Percentiles rank a stretch among this genome's conserved stretches.
phyloP scores from a whole-genome alignment of 805 yeast species.

The Komagataella mondaviorum region DNA sequence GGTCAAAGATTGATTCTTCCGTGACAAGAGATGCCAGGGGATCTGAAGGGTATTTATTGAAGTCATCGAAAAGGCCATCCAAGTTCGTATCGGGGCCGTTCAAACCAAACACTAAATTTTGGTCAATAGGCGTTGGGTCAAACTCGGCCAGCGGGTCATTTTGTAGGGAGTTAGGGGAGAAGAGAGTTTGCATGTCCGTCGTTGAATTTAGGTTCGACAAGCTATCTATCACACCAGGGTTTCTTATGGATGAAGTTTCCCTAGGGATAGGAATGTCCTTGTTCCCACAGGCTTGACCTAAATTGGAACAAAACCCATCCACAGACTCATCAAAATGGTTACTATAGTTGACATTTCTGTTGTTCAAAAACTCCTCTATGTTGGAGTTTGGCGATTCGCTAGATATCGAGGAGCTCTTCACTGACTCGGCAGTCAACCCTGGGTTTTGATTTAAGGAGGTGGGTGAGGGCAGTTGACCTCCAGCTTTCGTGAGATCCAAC shows the following conservation, averaged over 20 bases:
- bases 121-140: constrained; percentile 35
- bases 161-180: not conserved
- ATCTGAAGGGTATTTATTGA: constrained; percentile 11
- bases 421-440: not conserved
- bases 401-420: constrained; percentile 1
- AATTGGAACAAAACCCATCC: constrained; percentile 60
- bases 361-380: not conserved
- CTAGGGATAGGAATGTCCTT: constrained; percentile 54
- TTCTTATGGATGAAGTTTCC: constrained; percentile 2
- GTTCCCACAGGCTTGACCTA: constrained; percentile 77
- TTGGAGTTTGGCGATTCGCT: constrained; percentile 3
- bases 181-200: not conserved
- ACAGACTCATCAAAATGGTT: constrained; percentile 55
- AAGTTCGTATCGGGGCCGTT: not conserved
- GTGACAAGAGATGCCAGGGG: constrained; percentile 31
- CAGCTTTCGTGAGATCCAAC: not conserved
- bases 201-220: not conserved
- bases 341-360: constrained; percentile 19
- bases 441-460: not conserved
- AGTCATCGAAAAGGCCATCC: constrained; percentile 1
- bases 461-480: not conserved
- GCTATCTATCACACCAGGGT: not conserved
- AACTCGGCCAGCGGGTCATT: constrained; percentile 34
- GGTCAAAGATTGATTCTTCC: constrained; percentile 47
- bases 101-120: constrained; percentile 33